phyloP scores from a whole-genome alignment of 1,139 yeast genomes.

The Diutina mesorugosa region DNA sequence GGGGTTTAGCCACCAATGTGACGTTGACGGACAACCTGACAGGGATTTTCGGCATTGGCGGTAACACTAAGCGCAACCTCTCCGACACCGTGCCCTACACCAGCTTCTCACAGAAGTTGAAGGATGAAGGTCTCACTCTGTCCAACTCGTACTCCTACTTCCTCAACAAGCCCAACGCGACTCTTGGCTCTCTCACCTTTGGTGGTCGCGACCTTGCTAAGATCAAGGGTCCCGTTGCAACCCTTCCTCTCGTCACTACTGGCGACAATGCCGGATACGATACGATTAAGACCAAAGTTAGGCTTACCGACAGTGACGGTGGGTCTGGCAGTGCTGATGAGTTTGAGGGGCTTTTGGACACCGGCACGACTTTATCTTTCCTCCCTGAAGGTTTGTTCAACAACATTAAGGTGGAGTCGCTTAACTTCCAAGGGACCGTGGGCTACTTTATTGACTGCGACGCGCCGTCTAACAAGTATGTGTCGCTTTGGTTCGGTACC shows the following conservation, averaged over 20 bases:
- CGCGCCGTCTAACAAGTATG: not conserved
- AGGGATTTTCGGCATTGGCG: constrained; percentile 6
- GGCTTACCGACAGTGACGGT: no score
- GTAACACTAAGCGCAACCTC: not conserved
- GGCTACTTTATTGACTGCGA: no score
- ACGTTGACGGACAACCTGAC: not conserved
- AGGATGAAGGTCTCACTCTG: not conserved
- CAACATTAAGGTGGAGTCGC: not conserved
- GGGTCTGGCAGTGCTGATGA: no score
- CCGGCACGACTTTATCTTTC: not conserved
- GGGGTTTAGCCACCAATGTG: constrained; percentile 4
- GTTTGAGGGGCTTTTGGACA: not conserved
- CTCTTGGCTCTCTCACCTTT: not conserved
- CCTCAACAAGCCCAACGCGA: not conserved
- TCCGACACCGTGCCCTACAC: not conserved
- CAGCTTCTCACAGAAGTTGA: not conserved
- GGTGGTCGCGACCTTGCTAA: not conserved
- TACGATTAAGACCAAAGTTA: not conserved
- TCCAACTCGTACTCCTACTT: not conserved
- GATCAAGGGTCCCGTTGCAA: not conserved
- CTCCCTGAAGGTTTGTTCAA: not conserved
- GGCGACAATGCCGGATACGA: not conserved
- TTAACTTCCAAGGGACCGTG: not conserved
- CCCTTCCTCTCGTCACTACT: not conserved
- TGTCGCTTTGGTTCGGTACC: not conserved